A percentile compares a stretch with the other conserved stretches of the same genome.
Conservation (phyloP, 2,329 filamentous ascomycete genomes). For the Hymenoscyphus occultus region DNA sequence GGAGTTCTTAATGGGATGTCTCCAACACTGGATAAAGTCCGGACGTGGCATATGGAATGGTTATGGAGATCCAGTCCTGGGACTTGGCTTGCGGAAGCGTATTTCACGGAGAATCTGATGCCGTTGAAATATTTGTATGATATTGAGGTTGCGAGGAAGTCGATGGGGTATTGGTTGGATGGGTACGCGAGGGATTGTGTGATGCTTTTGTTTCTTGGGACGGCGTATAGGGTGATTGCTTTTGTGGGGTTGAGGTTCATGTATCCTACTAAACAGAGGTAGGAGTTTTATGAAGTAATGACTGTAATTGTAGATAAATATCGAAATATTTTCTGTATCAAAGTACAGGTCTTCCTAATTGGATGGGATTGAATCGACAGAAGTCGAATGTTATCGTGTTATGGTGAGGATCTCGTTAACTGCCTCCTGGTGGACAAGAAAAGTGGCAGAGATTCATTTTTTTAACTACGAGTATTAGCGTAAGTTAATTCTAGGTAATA, state of each 20-base stretch:
- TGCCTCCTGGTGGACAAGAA: too few species aligned
- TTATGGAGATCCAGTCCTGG: constrained; percentile 53
- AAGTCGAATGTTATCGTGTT: too few species aligned
- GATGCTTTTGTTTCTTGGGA: constrained; percentile 45
- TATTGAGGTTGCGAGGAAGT: constrained; percentile 44
- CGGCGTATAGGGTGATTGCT: constrained; percentile 45
- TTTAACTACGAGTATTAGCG: too few species aligned
- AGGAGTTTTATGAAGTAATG: neutral
- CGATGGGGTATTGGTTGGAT: constrained; percentile 46
- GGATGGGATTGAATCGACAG: too few species aligned
- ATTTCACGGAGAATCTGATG: constrained; percentile 50
- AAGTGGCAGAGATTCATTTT: too few species aligned
- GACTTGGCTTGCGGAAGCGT: constrained; percentile 55
- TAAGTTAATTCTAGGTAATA: too few species aligned
- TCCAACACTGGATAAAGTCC: constrained; percentile 48
- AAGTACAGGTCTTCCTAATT: neutral
- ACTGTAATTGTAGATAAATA: neutral
- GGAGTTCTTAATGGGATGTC: constrained; percentile 53
- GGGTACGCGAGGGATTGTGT: constrained; percentile 45
- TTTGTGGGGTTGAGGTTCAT: constrained; percentile 40
- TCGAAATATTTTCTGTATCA: neutral
- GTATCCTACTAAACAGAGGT: constrained; percentile 31
- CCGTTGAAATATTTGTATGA: constrained; percentile 51
- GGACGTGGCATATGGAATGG: constrained; percentile 52
- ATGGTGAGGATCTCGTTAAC: too few species aligned